A percentile compares a stretch with the other conserved stretches of the same genome.
These are phyloP conservation scores for Saccharum spontaneum DNA, from an alignment of 176 grass and related monocot genomes.

Conservation along the genomic window DNA sequence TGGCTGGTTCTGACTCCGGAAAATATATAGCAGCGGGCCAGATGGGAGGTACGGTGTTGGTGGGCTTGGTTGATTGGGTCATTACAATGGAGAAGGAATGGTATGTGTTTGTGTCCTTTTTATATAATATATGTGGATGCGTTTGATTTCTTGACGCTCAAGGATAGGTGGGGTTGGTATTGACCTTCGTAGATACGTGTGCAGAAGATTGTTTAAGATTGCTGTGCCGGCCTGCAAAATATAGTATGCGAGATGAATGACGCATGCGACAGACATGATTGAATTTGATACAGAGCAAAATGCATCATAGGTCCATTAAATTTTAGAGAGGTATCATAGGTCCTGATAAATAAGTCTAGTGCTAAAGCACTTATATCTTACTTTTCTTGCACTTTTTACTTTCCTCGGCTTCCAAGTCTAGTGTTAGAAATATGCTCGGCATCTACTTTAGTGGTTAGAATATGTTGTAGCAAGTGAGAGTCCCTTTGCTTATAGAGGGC, in stretches of 20 bases:
- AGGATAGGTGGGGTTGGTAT: neutral
- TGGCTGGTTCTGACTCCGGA: neutral
- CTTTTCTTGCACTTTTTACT: no score
- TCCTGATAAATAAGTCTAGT: no score
- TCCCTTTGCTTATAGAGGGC: no score
- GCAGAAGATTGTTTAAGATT: neutral
- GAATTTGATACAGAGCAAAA: no score
- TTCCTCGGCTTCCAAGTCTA: no score
- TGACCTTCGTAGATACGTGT: neutral
- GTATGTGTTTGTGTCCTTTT: neutral
- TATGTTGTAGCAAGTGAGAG: no score
- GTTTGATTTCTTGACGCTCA: neutral
- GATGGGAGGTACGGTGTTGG: neutral
- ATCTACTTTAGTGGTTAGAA: no score
- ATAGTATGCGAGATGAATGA: neutral
- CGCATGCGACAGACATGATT: neutral
- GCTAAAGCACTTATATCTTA: no score
- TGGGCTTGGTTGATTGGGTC: neutral
- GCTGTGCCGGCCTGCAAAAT: neutral
- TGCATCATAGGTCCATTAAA: no score
- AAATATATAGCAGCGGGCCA: neutral
- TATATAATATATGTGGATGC: neutral
- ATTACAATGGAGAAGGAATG: neutral
- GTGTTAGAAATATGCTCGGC: no score
- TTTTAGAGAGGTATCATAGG: no score